Evolutionary conservation across 2,329 filamentous ascomycete species (phyloP).

Genomic region (Colletotrichum sp.): DNA sequence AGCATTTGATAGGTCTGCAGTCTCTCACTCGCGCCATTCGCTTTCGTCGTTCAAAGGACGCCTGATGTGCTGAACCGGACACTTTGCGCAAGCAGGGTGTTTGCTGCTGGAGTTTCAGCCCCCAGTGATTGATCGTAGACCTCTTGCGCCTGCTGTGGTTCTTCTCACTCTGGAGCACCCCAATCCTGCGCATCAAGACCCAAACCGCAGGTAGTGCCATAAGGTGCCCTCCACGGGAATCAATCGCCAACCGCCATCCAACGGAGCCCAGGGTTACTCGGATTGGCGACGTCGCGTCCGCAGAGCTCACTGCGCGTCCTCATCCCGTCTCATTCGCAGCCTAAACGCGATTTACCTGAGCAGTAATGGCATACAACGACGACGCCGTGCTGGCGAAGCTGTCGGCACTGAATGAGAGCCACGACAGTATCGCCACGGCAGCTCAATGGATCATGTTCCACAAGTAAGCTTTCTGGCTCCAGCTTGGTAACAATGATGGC

Average conservation of each 20-base stretch:
- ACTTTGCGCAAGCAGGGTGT: constrained; percentile 11
- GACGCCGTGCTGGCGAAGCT: constrained; percentile 95
- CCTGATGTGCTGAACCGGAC: constrained; percentile 8
- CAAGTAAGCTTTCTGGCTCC: constrained; percentile 36
- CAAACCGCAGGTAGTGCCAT: not conserved
- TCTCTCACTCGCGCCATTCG: not conserved
- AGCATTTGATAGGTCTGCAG: not conserved
- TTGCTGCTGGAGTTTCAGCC: constrained; percentile 9
- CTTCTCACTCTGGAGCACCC: not conserved
- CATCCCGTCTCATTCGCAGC: not conserved
- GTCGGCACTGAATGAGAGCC: constrained; percentile 93
- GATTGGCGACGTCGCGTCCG: not conserved
- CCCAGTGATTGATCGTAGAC: constrained; percentile 17
- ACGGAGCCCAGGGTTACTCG: not conserved
- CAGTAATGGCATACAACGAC: constrained; percentile 88
- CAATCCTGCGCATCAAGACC: not conserved
- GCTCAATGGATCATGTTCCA: constrained; percentile 99
- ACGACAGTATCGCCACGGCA: constrained; percentile 94
- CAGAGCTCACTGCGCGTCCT: not conserved
- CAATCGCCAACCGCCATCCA: not conserved
- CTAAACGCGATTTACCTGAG: not conserved
- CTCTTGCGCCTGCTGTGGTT: not conserved
- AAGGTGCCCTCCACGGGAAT: not conserved
- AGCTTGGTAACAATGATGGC: not conserved
- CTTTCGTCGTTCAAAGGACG: not conserved